Base-by-base conservation (phyloP, 139 green algal species). In the Micractinium conductrix region DNA sequence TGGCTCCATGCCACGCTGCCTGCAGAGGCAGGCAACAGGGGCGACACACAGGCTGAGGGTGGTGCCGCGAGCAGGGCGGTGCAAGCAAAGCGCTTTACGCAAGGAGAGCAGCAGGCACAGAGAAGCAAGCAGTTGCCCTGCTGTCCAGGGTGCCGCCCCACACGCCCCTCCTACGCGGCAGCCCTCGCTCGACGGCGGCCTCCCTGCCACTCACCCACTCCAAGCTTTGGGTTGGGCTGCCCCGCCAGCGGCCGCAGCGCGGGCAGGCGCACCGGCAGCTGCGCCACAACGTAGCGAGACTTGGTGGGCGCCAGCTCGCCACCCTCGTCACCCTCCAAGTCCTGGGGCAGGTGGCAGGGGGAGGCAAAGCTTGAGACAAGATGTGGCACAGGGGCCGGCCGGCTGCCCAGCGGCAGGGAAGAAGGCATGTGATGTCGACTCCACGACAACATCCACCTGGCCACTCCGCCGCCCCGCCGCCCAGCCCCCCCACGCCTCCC, bases 191-290 rank as follows among this genome's bases (percentile, higher is more conserved):
- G n/a, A n/a, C n/a, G n/a, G n/a, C n/a, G n/a, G n/a, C n/a, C n/a
- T n/a, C n/a, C n/a, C n/a, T n/a, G n/a, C n/a, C n/a, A n/a, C 90
- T 74, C 74, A 93, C 93, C 89, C 0, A 98, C 87, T 10, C 95
- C 94, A 1, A 96, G 75, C 63, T 91, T 93, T 14, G 92, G 91
- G 78, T 93, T 91, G 30, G 91, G 80, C 78, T 95, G 93, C 86
- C 95, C 92, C 8, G 87, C 72, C 1, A 85, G 82, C 6, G 91
- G 88, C 44, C 84, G 84, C 24, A 81, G 37, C 65, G 26, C 65
- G 26, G 90, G 80, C 24, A 97, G 30, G 62, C 85, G 76, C 28
- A 91, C 73, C 43, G 94, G 93, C 43, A 96, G 84, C 68, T 90
- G 43, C 10, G 74, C 81, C 14, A 96, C 86, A 26, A 90, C 85